Conservation (phyloP, 1,139 yeast genomes). For the Taphrina wiesneri region DNA sequence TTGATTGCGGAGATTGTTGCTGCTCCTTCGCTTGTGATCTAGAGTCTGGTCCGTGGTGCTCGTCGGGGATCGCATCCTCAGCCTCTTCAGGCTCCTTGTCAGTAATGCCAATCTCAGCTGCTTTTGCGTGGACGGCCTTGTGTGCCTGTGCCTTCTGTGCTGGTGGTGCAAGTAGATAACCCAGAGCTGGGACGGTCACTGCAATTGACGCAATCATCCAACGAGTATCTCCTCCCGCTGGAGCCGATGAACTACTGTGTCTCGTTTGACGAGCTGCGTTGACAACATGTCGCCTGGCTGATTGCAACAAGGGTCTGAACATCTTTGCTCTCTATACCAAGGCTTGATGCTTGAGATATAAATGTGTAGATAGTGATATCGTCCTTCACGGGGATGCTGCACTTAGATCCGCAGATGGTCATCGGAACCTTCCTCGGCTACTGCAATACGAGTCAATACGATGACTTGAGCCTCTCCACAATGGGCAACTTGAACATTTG, state of each 20-base stretch:
- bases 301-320: conserved; percentile 13
- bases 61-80: conserved; percentile 11
- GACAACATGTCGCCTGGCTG: conserved; percentile 1
- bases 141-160: conserved; percentile 25
- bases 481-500: neutral
- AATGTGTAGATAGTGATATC: no score
- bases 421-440: neutral
- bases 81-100: conserved; percentile 28
- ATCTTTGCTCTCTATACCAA: neutral
- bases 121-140: conserved; percentile 26
- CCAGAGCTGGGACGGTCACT: conserved; percentile 31
- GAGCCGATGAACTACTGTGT: conserved; percentile 13
- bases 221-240: conserved; percentile 19
- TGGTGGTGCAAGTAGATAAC: conserved; percentile 31
- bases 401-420: neutral
- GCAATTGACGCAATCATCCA: conserved; percentile 29
- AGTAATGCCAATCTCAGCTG: conserved; percentile 20
- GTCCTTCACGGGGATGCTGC: no score
- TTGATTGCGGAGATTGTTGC: conserved; percentile 5
- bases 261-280: conserved; percentile 14
- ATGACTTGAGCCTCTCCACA: neutral
- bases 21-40: conserved; percentile 13
- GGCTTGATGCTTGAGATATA: no score
- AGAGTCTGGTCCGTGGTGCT: conserved; percentile 31
- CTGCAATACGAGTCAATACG: neutral